phyloP scores from a whole-genome alignment of 768 basidiomycete species.

The Termitomyces sp. region DNA sequence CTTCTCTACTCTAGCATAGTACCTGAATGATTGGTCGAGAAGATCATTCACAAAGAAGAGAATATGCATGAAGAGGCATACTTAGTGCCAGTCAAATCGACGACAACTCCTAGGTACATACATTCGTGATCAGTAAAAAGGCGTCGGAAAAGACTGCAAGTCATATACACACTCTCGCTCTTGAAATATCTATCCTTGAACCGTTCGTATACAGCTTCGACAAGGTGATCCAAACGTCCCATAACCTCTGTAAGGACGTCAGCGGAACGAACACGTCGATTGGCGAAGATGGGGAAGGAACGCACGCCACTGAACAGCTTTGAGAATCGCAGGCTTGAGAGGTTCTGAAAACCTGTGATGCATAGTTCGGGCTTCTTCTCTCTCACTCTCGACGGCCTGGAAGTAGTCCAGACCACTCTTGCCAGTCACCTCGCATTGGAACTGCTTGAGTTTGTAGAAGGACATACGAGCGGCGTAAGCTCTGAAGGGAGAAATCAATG shows the following conservation, averaged over 20 bases:
- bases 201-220: constrained; percentile 92
- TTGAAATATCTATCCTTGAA: constrained; percentile 95
- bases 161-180: constrained; percentile 70
- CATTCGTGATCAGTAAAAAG: constrained; percentile 12
- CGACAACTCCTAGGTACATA: constrained; percentile 59
- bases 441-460: constrained; percentile 91
- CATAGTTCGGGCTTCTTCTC: constrained; percentile 81
- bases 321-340: constrained; percentile 88
- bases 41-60: constrained; percentile 1
- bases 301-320: constrained; percentile 96
- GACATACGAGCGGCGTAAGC: constrained; percentile 90
- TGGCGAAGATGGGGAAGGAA: constrained; percentile 23
- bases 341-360: constrained; percentile 90
- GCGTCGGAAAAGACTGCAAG: neutral
- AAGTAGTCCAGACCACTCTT: constrained; percentile 93
- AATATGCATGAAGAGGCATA: constrained; percentile 26
- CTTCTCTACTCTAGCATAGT: constrained; percentile 74
- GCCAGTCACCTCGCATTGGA: constrained; percentile 96
- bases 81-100: constrained; percentile 88
- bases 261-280: constrained; percentile 12
- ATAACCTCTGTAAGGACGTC: constrained; percentile 71
- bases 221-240: constrained; percentile 91
- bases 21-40: constrained; percentile 40
- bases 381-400: constrained; percentile 88
- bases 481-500: constrained; percentile 22